These are phyloP conservation scores for Ceriops tagal DNA, from an alignment of 345 rosid species.

Conservation along the genomic window DNA sequence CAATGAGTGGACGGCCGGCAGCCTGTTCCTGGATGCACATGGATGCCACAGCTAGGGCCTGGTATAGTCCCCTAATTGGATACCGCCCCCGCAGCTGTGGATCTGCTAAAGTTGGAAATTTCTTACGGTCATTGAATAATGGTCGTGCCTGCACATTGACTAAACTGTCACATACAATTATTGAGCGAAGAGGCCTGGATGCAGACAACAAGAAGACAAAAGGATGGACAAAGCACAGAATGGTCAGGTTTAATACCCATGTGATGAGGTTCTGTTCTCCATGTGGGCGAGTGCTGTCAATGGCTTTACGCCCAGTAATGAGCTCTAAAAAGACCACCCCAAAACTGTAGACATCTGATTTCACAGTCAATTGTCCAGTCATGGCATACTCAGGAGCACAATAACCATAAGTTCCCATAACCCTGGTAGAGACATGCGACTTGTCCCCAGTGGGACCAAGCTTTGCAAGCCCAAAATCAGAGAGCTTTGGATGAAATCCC, in stretches of 20 bases:
- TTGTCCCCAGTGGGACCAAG: slow-evolving; percentile 98
- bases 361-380: slow-evolving; percentile 96
- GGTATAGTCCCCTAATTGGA: slow-evolving; percentile 88
- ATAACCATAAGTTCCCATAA: slow-evolving; percentile 98
- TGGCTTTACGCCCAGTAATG: slow-evolving; percentile 93
- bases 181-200: not conserved
- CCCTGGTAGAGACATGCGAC: slow-evolving; percentile 97
- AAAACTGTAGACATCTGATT: slow-evolving; percentile 93
- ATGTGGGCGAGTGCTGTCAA: slow-evolving; percentile 77
- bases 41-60: slow-evolving; percentile 94
- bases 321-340: slow-evolving; percentile 94
- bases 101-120: slow-evolving; percentile 73
- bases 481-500: slow-evolving; percentile 91
- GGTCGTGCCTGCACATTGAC: slow-evolving; percentile 68
- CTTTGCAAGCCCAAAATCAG: slow-evolving; percentile 97
- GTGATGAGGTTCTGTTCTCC: slow-evolving; percentile 94
- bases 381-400: slow-evolving; percentile 99
- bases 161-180: slow-evolving; percentile 6
- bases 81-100: slow-evolving; percentile 71
- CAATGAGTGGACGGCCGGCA: slow-evolving; percentile 91
- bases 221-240: not conserved
- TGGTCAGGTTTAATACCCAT: slow-evolving; percentile 52
- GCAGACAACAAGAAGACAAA: not conserved
- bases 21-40: slow-evolving; percentile 98
- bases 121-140: slow-evolving; percentile 76